Evolutionary conservation across 352 stramenopile genomes (phyloP).

Genomic region (Globisporangium paddicum): DNA sequence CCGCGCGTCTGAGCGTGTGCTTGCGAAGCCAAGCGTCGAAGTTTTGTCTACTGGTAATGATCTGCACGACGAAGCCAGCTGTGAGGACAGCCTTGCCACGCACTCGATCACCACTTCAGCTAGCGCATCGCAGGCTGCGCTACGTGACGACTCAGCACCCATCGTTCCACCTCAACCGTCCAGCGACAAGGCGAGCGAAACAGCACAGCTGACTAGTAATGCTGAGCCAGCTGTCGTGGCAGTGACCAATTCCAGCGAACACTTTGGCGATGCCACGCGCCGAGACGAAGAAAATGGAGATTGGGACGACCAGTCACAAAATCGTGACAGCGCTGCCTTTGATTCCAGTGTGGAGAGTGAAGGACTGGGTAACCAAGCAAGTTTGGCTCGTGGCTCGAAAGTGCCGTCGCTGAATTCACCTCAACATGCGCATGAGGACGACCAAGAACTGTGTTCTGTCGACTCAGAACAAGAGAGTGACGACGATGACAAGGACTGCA

Average conservation of each 20-base stretch:
- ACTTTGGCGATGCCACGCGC: conserved; percentile 11
- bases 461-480: neutral
- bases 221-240: neutral
- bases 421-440: neutral
- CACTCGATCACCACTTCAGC: neutral
- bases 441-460: neutral
- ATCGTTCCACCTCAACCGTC: neutral
- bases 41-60: neutral
- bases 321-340: neutral
- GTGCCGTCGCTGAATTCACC: neutral
- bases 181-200: neutral
- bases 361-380: neutral
- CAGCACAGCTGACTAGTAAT: too few species aligned
- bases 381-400: neutral
- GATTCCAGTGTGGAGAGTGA: neutral
- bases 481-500: neutral
- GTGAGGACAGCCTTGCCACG: neutral
- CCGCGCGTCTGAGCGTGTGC: neutral
- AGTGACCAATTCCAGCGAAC: neutral
- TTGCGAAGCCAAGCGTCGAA: neutral
- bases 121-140: neutral
- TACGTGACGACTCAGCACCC: neutral
- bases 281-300: conserved; percentile 9
- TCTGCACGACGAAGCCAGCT: neutral
- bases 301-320: neutral